Evolutionary conservation across 352 stramenopile species (phyloP), one percentile per base, ranked within the genome.

Genomic region (Phytophthora palmivora): DNA sequence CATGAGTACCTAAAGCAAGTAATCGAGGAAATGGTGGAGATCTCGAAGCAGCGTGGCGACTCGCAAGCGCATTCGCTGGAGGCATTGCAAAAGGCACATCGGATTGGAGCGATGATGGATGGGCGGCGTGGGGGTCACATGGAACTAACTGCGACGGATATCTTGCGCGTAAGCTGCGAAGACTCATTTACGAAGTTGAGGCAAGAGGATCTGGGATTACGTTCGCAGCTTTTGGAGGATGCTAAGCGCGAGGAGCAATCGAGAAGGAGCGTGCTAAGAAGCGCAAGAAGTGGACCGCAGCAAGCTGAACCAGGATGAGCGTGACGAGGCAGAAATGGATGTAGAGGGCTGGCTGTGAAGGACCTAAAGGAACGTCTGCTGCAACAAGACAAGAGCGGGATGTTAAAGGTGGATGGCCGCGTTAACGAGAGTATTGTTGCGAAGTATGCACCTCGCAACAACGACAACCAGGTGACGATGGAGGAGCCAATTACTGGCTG

Each of bases 1-100:
- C 84, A 92, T 37, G 85, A 94, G 47, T 94, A 96, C 41, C 57
- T 96, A 21, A 94, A 93, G 63, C 87, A 96, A 69, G 77, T 88
- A 6, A 79, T 94, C 1, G 87, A 96, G 53, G 87, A 96, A 56
- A 92, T 96, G 84, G 87, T 94, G 11, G 78, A 92, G 28, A 67
- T 89, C 16, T 75, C 87, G 0, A 92, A 92, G 53, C 84, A 94
- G 39, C 85, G 87, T 10, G 70, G 83, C 8, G 84, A 96, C 53
- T 58, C 55, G 6, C 63, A 72, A 16, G 79, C 72, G 2, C 78
- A 87, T 28, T 55, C 78, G 2, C 58, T 93, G 0, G 79, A 87
- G 8, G 58, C 74, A 19, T 46, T 90, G 26, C 67, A 82, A 37
- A 84, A 83, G 45, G 75, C 63, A 21, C 75, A 80, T 11, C 69